Evolutionary conservation across 1,284 basidiomycete species (phyloP), one percentile per base, ranked within the genome.

Genomic region (Erythrobasidium hasegawianum): DNA sequence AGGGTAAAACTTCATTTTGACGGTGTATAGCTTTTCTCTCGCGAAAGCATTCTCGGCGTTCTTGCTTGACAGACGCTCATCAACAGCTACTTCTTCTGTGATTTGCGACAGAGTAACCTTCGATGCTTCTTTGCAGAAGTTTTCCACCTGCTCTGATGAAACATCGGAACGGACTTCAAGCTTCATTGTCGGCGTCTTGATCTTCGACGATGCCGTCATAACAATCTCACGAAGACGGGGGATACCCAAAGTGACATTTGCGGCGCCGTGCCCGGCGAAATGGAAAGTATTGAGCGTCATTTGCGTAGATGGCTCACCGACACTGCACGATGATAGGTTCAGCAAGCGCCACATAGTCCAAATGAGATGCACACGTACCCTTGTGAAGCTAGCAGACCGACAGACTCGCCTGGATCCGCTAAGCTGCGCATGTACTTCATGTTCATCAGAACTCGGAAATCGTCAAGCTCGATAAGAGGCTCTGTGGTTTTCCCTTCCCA

Each of bases 221-320:
- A 99, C 91, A 74, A 99, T 97, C 80, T 99, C 96, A 78, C 95
- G 87, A 24, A 99, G 82, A 79, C 96, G 94, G 54, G 96, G 96
- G 72, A 99, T 98, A 84, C 96, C 96, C 55, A 99, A 84, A 1
- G 96, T 99, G 70, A 99, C 96, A 78, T 99, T 99, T 41, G 96
- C 95, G 67, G 96, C 95, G 79, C 96, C 96, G 78, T 98, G 96
- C 73, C 89, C 91, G 71, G 93, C 93, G 77, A 98, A 97, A 81
- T 99, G 96, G 86, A 99, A 99, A 9, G 96, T 99, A 78, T 99
- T 99, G 72, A 99, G 81, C 29, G 96, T 99, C 96, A 99, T 99
- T 78, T 99, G 96, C 1, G 96, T 99, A 24, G 96, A 98, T 2
- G 96, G 96, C 78, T 99, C 96, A 68, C 96, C 96, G 54, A 99